Base-by-base conservation (phyloP, 2,329 filamentous ascomycete genomes). In the Ilyonectria mors-panacis region DNA sequence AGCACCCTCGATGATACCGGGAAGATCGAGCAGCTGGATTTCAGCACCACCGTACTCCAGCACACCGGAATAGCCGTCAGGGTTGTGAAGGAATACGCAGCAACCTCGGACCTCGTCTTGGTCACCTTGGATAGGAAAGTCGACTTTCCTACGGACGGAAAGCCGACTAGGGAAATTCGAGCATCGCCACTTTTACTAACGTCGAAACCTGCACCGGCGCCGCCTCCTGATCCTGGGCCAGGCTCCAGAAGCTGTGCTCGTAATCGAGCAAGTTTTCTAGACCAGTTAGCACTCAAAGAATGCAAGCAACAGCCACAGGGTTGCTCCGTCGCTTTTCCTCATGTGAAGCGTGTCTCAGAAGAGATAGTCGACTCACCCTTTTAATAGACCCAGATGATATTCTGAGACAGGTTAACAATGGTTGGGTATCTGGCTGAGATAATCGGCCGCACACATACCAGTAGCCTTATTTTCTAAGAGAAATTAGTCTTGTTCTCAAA, bases 111-210 rank as follows among this genome's bases (percentile, higher is more conserved):
- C 78, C 94, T 94, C 44, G 97, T 99, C 84, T 97, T 98, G 56
- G 96, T 99, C 80, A 99, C 97, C 79, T 98, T 98, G 55, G 95
- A 98, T n/a, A 99, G 81, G 79, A 99, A 98, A 0, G 96, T 99
- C 2, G 96, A 99, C 85, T 99, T 99, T 80, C 96, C 96, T 58
- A 99, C 96, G 0, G 97, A 99, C 0, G 97, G 96, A 76, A 99
- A 99, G n/a, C 96, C 96, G 60, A 99, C 97, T 2, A 99, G 89
- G 2, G 97, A 94, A 83, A 99, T 98, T 77, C 96, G 91, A 15
- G 96, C 96, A 85, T 99, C 96, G 70, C 96, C 96, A 72, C 92
- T 95, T 83, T 99, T 99, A 80, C 93, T 96, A 47, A 99, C 96
- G 78, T 95, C 93, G 80, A 97, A 99, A 10, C 96, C 96, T 3